Conservation (phyloP, 371 early-diverging fungal species). For the Lichtheimia hyalospora region DNA sequence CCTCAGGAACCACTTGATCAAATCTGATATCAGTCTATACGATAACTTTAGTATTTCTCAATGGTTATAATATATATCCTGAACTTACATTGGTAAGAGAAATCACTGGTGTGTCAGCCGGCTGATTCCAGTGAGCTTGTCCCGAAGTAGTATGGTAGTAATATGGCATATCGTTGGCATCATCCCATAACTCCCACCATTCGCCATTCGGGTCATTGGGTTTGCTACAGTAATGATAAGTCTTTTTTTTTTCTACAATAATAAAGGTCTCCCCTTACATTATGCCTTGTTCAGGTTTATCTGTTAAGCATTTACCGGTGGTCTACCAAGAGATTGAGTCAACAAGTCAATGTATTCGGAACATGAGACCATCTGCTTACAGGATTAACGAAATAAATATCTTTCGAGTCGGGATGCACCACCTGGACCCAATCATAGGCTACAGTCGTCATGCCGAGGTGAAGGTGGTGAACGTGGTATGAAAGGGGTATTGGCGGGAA, state of each 20-base stretch:
- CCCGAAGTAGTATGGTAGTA: constrained; percentile 87
- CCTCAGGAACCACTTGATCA: background rate
- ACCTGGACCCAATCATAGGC: constrained; percentile 73
- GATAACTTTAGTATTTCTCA: constrained; percentile 1
- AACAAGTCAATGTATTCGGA: no score
- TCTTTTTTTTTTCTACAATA: no score
- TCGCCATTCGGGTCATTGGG: constrained; percentile 67
- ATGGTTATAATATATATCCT: no score
- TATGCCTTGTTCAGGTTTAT: constrained; percentile 36
- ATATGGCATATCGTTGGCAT: constrained; percentile 77
- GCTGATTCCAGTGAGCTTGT: constrained; percentile 86
- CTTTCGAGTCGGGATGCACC: constrained; percentile 77
- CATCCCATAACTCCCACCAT: constrained; percentile 96
- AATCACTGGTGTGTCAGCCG: constrained; percentile 70
- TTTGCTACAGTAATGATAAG: constrained; percentile 17
- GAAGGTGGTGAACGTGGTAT: constrained; percentile 8
- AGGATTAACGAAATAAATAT: constrained; percentile 80
- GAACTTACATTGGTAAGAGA: constrained; percentile 68
- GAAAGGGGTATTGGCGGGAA: background rate
- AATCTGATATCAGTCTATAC: background rate
- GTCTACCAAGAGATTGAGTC: constrained; percentile 13
- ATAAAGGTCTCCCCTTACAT: constrained; percentile 36
- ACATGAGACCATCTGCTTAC: constrained; percentile 36
- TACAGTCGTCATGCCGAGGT: background rate
- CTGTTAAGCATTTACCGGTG: constrained; percentile 66